Base-by-base conservation (phyloP, 345 rosid genomes). In the Eucalyptus regnans region DNA sequence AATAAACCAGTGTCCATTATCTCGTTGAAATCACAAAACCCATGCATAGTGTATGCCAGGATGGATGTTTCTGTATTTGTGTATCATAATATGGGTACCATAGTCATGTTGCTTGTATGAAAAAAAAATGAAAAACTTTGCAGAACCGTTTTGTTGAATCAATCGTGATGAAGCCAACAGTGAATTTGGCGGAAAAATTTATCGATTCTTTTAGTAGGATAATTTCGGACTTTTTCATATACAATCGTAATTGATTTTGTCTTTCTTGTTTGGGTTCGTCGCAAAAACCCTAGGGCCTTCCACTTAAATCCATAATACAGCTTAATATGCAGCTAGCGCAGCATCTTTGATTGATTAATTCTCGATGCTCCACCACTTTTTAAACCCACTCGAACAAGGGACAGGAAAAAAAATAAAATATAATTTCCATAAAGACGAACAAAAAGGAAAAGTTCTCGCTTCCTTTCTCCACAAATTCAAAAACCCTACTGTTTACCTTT, bases 371-470 rank as follows among this genome's bases (percentile, higher is more conserved):
- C 41, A 29, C 37, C 66, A 86, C 62, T 64, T 86, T 86, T 23
- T 56, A 86, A 86, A 48, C 88, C 88, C 88, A 58, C 88, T 86
- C 49, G 49, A 50, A 43, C 76, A 37, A 43, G 49, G 76, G 44
- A 56, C 22, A 17, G 46, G 46, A 46, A 37, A 10, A 54, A 25
- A 56, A 33, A 29, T 43, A 4, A 25, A 31, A 43, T 12, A 86
- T 86, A 79, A 88, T 90, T 90, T 90, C 71, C 87, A 87, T 86
- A 88, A 93, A 90, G 90, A 87, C 51, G 79, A 89, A 88, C 90
- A 87, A 86, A 90, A 88, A 90, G 81, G 64, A 89, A 93, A 91
- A 86, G 90, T 89, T 91, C 92, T 88, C 48, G 88, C 89, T 86
- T 86, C 87, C 88, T 86, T 86, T 88, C 87, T 43, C 62, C 91